Percentiles rank a stretch among this genome's conserved stretches.
Evolutionary conservation across 2,329 filamentous ascomycete species (phyloP).

Genomic region (Phoma sp.): DNA sequence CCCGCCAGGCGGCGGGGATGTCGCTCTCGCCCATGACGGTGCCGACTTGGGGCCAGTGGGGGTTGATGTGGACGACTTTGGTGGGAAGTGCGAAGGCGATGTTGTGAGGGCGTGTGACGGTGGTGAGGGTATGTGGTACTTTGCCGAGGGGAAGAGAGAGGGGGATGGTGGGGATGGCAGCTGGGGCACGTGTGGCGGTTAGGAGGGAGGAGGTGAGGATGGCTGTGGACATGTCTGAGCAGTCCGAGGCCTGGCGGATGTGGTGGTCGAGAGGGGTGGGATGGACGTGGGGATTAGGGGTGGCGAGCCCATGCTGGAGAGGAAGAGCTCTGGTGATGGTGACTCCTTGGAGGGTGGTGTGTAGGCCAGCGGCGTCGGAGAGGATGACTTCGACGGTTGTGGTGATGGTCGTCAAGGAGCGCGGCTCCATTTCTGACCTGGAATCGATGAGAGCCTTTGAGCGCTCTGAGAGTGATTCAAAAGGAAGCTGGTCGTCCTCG

Average conservation of each 20-base stretch:
- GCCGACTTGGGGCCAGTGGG: slow-evolving; percentile 4
- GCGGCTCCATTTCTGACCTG: no score
- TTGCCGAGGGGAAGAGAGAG: not conserved
- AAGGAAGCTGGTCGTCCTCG: not conserved
- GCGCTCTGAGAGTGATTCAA: not conserved
- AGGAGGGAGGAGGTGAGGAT: not conserved
- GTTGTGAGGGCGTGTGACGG: not conserved
- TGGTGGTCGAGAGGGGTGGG: not conserved
- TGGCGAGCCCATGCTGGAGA: not conserved
- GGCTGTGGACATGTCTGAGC: not conserved
- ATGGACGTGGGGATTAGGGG: not conserved
- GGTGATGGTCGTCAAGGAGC: not conserved
- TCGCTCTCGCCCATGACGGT: not conserved
- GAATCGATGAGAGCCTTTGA: no score
- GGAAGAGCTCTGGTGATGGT: not conserved
- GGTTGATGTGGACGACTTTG: not conserved
- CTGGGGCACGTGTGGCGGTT: not conserved
- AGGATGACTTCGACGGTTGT: not conserved
- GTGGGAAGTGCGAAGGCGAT: not conserved
- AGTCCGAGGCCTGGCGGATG: not conserved
- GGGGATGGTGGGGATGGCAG: not conserved
- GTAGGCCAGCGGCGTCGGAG: not conserved
- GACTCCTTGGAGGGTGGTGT: not conserved
- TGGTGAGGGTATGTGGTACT: not conserved
- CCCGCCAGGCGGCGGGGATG: not conserved